Conservation (phyloP, 306 rosid genomes). For the Castanea sativa region DNA sequence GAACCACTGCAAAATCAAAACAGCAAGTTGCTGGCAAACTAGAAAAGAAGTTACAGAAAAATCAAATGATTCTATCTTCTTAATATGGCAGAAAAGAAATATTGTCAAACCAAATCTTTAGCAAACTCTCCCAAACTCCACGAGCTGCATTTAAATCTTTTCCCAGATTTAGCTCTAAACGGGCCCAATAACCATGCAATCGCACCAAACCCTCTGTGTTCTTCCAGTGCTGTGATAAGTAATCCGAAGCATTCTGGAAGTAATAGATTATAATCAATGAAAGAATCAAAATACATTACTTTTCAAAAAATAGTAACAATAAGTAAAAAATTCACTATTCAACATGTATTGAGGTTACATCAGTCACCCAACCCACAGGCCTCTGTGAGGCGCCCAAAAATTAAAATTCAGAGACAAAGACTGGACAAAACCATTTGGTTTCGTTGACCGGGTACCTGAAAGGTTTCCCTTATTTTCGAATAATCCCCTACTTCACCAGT, state of each 20-base stretch:
- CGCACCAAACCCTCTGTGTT: conserved; percentile 63
- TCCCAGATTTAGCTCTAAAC: conserved; percentile 59
- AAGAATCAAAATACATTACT: conserved; percentile 4
- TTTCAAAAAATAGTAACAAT: not conserved
- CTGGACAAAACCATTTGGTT: not conserved
- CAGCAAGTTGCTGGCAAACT: not conserved
- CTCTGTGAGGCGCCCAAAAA: not conserved
- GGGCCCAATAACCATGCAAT: conserved; percentile 89
- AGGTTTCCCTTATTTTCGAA: conserved; percentile 63
- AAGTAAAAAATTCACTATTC: not conserved
- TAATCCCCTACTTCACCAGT: conserved; percentile 37
- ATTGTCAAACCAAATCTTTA: conserved; percentile 68
- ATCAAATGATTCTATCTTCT: not conserved
- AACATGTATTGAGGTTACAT: not conserved
- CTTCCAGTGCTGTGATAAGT: conserved; percentile 77
- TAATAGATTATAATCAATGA: conserved; percentile 9
- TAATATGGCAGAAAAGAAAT: conserved; percentile 4
- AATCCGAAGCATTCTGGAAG: conserved; percentile 75
- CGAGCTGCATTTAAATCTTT: conserved; percentile 73
- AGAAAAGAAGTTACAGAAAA: not conserved
- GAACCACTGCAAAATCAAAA: conserved; percentile 55
- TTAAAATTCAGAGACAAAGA: not conserved
- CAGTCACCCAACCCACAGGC: not conserved
- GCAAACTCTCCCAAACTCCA: conserved; percentile 87
- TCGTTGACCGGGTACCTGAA: conserved; percentile 51